Base-by-base conservation (phyloP, 768 basidiomycete species). In the Boletus rex-veris region DNA sequence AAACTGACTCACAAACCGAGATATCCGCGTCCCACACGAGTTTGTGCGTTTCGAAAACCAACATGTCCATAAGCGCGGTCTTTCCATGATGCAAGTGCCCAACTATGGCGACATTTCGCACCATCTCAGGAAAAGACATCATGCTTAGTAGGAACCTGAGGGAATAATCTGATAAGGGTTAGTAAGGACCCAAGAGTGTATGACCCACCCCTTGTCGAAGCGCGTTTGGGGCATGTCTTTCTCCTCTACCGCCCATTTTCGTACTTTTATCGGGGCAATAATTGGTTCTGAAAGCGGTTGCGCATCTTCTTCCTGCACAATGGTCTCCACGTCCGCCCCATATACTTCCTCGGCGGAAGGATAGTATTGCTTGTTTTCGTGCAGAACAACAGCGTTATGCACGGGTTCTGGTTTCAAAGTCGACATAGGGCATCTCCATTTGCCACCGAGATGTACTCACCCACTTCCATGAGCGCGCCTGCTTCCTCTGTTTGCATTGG, bases 351-450 rank as follows among this genome's bases (percentile, higher is more conserved):
- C 78, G 1, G 97, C 96, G 14, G 89, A 88, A 14, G 93, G 91
- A 69, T 99, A 99, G 71, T 99, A 98, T 71, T 93, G 90, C 72
- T 99, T 99, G 74, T 99, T 90, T 69, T 98, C 97, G 64, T 98
- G 96, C 42, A 98, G 77, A 41, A 98, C 71, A 18, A 93, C 88
- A 45, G 90, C 90, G 55, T 86, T 90, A 59, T 90, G 87, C 31
- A 78, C 72, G 39, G 90, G 88, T 62, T 87, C 91, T 90, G 62
- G 57, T 55, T 62, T 48, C 46, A 52, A 60, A 16, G 44, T 48
- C n/a, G 40, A 43, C 26, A 50, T 48, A 41, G 21, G 39, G 55
- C 26, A 54, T 42, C 42, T 19, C 19, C 37, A 50, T 16, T 24
- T 42, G 15, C 39, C 21, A 52, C 10, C 36, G 15, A 15, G 33